Percentiles rank a stretch among this genome's conserved stretches.
Conservation (phyloP, 495 filamentous ascomycete genomes). For the Pseudomonodictys pantanalensis region DNA sequence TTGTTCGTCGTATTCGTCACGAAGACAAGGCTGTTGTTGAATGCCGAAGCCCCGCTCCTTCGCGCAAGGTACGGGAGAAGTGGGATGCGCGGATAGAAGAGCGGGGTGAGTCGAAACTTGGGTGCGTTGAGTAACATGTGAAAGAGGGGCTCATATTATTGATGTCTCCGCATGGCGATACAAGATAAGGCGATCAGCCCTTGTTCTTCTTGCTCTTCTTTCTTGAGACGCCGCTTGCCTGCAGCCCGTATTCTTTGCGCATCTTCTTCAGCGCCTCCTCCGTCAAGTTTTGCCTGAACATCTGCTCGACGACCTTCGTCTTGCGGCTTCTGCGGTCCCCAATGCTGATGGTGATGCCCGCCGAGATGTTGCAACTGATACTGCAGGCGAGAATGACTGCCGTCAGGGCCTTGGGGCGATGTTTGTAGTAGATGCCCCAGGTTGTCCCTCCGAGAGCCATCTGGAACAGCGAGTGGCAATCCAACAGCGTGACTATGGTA, state of each 20-base stretch:
- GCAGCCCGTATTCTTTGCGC: constrained; percentile 19
- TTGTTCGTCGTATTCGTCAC: too few relatives aligned
- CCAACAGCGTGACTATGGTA: constrained; percentile 66
- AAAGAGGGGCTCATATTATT: too few relatives aligned
- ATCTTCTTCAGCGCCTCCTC: constrained; percentile 68
- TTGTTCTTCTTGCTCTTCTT: neutral
- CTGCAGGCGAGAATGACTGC: constrained; percentile 74
- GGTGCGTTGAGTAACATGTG: too few relatives aligned
- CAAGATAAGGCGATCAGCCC: too few relatives aligned
- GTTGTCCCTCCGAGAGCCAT: constrained; percentile 72
- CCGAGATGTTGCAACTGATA: constrained; percentile 68
- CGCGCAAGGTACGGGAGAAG: too few relatives aligned
- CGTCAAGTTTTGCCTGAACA: constrained; percentile 70
- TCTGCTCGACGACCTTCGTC: constrained; percentile 73
- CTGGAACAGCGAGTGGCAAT: constrained; percentile 71
- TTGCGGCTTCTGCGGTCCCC: constrained; percentile 71
- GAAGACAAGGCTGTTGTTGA: too few relatives aligned
- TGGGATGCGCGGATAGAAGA: too few relatives aligned
- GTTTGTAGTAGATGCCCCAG: constrained; percentile 64
- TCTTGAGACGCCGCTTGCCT: constrained; percentile 7
- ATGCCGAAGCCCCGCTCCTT: too few relatives aligned
- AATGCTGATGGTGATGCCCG: constrained; percentile 67
- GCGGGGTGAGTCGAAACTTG: too few relatives aligned
- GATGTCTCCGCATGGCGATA: too few relatives aligned
- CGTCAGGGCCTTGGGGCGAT: constrained; percentile 65